Percentiles rank a stretch among this genome's conserved stretches.
These are phyloP conservation scores for Stygiomarasmius scandens DNA, from an alignment of 1,284 basidiomycete genomes.

Conservation along the genomic window DNA sequence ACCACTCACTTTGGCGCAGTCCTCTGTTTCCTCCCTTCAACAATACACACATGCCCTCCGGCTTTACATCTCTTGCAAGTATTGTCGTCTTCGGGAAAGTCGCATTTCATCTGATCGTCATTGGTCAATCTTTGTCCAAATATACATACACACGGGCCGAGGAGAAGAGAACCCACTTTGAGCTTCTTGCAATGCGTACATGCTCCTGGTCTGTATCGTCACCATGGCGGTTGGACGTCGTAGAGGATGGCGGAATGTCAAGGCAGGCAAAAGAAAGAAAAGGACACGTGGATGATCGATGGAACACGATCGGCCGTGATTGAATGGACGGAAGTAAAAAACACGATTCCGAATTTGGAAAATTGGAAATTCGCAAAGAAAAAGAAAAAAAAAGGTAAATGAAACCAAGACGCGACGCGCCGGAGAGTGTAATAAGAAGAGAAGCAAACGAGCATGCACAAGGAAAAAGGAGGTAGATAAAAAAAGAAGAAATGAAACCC, in stretches of 20 bases:
- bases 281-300: too few species aligned
- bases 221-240: not conserved
- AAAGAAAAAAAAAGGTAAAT: not conserved
- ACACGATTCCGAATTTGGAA: too few species aligned
- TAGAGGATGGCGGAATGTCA: too few species aligned
- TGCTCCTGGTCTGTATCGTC: slow-evolving; percentile 62
- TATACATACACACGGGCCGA: not conserved
- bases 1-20: slow-evolving; percentile 75
- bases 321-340: not conserved
- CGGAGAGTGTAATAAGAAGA: too few species aligned
- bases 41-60: slow-evolving; percentile 73
- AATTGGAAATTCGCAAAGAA: not conserved
- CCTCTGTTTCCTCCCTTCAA: slow-evolving; percentile 76
- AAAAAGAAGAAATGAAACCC: not conserved
- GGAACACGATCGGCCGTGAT: not conserved
- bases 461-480: not conserved
- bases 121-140: not conserved
- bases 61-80: slow-evolving; percentile 73
- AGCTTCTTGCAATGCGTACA: slow-evolving; percentile 83
- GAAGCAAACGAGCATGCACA: not conserved
- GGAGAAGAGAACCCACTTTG: slow-evolving; percentile 56
- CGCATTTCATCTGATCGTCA: slow-evolving; percentile 72
- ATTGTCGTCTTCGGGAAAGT: slow-evolving; percentile 67
- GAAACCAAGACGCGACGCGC: not conserved
- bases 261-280: too few species aligned